Evolutionary conservation across 257 asterid genomes (phyloP).

Genomic region (Striga asiatica): DNA sequence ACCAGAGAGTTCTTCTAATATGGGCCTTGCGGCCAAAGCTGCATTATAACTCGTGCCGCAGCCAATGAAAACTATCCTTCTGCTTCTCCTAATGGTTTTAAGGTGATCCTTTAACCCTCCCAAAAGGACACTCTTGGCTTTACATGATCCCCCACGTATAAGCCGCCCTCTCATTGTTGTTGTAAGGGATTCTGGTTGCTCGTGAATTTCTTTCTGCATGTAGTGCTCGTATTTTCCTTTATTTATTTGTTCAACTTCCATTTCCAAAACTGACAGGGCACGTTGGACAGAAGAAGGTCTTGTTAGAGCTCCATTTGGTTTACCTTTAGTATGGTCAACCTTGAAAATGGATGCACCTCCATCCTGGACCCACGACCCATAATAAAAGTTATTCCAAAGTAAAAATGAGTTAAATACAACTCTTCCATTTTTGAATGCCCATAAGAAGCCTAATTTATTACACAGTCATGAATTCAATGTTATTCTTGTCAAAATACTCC

Average conservation of each 20-base stretch:
- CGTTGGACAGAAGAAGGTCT: constrained; percentile 88
- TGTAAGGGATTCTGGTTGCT: constrained; percentile 87
- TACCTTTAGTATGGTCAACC: constrained; percentile 52
- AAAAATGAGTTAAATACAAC: neutral
- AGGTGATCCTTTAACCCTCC: constrained; percentile 97
- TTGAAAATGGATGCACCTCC: constrained; percentile 85
- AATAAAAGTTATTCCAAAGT: constrained; percentile 7
- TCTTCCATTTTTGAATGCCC: constrained; percentile 1
- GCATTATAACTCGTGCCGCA: constrained; percentile 98
- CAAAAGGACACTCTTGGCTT: constrained; percentile 78
- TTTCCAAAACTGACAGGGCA: constrained; percentile 82
- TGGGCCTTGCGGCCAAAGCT: constrained; percentile 90
- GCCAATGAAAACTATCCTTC: constrained; percentile 89
- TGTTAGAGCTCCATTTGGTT: constrained; percentile 35
- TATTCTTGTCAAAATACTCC: neutral
- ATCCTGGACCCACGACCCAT: constrained; percentile 47
- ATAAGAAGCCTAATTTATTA: neutral
- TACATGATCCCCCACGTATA: constrained; percentile 85
- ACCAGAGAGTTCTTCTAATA: constrained; percentile 98
- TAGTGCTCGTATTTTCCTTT: constrained; percentile 93
- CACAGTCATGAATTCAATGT: neutral
- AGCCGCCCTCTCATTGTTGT: constrained; percentile 98
- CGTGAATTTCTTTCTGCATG: constrained; percentile 98
- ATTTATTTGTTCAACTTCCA: constrained; percentile 97
- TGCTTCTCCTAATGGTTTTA: constrained; percentile 86